Conservation (phyloP, 139 green algal genomes). For the Diplosphaera chodatii region DNA sequence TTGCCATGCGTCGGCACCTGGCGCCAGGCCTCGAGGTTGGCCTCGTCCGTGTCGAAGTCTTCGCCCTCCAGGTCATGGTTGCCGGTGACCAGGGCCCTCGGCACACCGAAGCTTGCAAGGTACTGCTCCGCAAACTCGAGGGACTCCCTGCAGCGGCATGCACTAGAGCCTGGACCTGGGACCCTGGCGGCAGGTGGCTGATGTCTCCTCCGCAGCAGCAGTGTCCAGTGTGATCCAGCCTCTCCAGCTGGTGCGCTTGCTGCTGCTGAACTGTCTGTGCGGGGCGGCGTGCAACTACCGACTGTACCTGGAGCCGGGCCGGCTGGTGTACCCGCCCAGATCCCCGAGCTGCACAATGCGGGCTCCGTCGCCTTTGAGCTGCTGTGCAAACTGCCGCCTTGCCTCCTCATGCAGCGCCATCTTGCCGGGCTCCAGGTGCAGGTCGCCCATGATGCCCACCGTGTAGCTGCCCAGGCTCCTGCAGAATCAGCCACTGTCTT, state of each 20-base stretch:
- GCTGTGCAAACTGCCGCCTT: conserved; percentile 39
- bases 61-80: conserved; percentile 72
- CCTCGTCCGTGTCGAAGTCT: conserved; percentile 70
- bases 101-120: conserved; percentile 45
- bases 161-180: no score
- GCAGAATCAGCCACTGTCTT: no score
- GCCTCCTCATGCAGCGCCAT: conserved; percentile 64
- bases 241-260: neutral
- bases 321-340: conserved; percentile 64
- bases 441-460: conserved; percentile 64
- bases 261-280: no score
- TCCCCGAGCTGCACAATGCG: conserved; percentile 70
- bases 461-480: conserved; percentile 19
- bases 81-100: conserved; percentile 45
- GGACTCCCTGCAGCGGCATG: conserved; percentile 47
- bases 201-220: no score
- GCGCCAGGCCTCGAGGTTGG: conserved; percentile 66
- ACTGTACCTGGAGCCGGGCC: conserved; percentile 25
- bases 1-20: neutral
- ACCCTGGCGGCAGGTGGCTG: no score
- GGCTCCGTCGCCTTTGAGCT: conserved; percentile 9
- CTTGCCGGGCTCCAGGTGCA: conserved; percentile 67
- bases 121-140: conserved; percentile 49
- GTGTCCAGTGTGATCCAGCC: no score
- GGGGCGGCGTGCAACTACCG: no score